Conservation (phyloP, 176 grass and related monocot genomes). For the Oryza meyeriana region DNA sequence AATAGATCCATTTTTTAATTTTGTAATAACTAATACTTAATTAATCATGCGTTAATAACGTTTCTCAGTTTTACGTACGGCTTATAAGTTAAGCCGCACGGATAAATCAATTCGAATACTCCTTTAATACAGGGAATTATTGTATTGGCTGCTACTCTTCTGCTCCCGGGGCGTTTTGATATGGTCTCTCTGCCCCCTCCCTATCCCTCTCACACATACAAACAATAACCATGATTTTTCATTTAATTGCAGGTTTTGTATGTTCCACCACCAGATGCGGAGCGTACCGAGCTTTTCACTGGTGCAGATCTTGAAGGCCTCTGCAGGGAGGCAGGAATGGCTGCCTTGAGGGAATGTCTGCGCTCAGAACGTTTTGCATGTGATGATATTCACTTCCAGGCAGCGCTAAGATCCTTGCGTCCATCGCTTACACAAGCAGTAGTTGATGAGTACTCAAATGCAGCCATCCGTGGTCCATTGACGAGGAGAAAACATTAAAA, state of each 20-base stretch:
- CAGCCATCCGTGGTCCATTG: constrained; percentile 29
- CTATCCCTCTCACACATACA: neutral
- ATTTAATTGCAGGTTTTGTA: constrained; percentile 66
- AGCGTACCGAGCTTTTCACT: constrained; percentile 66
- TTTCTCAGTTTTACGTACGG: no score
- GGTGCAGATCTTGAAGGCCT: constrained; percentile 82
- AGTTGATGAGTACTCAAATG: constrained; percentile 56
- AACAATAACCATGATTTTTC: neutral
- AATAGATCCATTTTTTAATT: no score
- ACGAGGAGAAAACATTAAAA: constrained; percentile 34
- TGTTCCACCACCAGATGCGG: constrained; percentile 59
- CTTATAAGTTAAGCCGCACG: no score
- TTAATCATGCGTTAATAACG: no score
- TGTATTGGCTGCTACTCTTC: constrained; percentile 82
- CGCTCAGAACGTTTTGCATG: constrained; percentile 35
- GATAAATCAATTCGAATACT: no score
- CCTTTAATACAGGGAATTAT: constrained; percentile 77
- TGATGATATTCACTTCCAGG: constrained; percentile 50
- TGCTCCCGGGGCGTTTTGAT: constrained; percentile 80
- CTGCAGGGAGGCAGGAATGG: constrained; percentile 78
- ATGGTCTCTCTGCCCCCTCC: constrained; percentile 22
- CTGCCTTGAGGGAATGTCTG: constrained; percentile 64
- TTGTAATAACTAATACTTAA: no score
- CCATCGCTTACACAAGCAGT: constrained; percentile 68
- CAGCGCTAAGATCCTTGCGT: constrained; percentile 46